Conservation (phyloP, 1,284 basidiomycete species). For the Agaricales sp. region DNA sequence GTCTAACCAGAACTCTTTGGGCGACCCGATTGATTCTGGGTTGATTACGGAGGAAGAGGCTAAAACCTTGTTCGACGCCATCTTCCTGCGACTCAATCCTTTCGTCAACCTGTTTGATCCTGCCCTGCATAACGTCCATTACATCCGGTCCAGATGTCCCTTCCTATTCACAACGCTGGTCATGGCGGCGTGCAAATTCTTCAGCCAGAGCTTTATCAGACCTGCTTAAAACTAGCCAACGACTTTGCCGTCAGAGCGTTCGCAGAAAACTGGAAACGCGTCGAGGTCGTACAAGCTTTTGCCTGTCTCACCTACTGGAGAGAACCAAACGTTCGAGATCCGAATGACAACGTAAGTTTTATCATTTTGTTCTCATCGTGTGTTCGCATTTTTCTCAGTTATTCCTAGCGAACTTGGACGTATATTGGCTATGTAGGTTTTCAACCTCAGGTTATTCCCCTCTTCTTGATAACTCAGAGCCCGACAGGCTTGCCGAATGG, state of each 20-base stretch:
- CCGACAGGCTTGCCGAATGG: constrained; percentile 71
- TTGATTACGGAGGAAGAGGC: constrained; percentile 60
- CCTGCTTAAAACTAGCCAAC: constrained; percentile 57
- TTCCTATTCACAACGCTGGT: constrained; percentile 76
- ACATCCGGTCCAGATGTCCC: constrained; percentile 65
- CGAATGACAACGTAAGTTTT: constrained; percentile 57
- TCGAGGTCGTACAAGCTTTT: constrained; percentile 79
- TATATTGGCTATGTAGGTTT: constrained; percentile 70
- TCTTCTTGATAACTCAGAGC: constrained; percentile 12
- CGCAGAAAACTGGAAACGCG: constrained; percentile 61
- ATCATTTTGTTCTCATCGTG: constrained; percentile 4
- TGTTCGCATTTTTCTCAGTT: constrained; percentile 8
- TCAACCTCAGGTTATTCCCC: constrained; percentile 6
- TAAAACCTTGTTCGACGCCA: constrained; percentile 57
- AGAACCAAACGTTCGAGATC: constrained; percentile 29
- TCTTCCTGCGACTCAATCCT: constrained; percentile 72
- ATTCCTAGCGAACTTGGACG: constrained; percentile 62
- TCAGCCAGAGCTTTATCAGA: constrained; percentile 57
- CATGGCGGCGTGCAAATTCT: constrained; percentile 81
- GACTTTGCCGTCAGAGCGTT: constrained; percentile 69
- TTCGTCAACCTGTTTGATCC: constrained; percentile 82
- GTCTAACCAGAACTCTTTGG: constrained; percentile 15
- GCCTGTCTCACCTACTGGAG: constrained; percentile 82
- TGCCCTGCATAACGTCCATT: constrained; percentile 58
- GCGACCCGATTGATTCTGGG: constrained; percentile 61